Conservation (phyloP, 495 filamentous ascomycete species). For the Annulohypoxylon bovei region DNA sequence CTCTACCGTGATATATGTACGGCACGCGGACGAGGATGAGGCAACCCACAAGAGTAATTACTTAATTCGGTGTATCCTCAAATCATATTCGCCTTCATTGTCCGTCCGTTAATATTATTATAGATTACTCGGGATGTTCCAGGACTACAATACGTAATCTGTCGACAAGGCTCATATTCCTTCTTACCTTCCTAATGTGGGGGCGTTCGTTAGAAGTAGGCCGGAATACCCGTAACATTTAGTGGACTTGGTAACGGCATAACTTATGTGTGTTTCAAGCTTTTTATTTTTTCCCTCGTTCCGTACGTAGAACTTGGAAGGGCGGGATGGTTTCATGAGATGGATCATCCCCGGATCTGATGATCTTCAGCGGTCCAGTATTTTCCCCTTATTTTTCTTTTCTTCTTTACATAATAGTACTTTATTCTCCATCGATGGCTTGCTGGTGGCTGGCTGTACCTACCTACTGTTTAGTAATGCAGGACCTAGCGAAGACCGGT, state of each 20-base stretch:
- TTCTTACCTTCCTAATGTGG: conserved; percentile 9
- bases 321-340: conserved; percentile 16
- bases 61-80: background rate
- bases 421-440: conserved; percentile 14
- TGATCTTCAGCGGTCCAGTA: background rate
- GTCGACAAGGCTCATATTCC: conserved; percentile 21
- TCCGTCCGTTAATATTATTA: background rate
- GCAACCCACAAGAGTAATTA: conserved; percentile 7
- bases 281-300: background rate
- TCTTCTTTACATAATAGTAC: too few species aligned
- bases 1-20: background rate
- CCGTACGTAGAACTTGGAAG: conserved; percentile 1
- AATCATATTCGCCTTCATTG: background rate
- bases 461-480: background rate
- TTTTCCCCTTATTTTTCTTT: background rate
- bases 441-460: background rate
- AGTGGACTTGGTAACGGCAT: background rate
- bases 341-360: conserved; percentile 31
- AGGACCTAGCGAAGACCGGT: background rate
- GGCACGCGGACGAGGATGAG: conserved; percentile 5
- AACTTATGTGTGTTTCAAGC: conserved; percentile 12
- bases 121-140: background rate
- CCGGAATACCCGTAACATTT: background rate
- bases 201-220: background rate
- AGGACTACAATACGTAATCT: conserved; percentile 18